Evolutionary conservation across 495 filamentous ascomycete genomes (phyloP).

Genomic region (Podospora pseudoanserina): DNA sequence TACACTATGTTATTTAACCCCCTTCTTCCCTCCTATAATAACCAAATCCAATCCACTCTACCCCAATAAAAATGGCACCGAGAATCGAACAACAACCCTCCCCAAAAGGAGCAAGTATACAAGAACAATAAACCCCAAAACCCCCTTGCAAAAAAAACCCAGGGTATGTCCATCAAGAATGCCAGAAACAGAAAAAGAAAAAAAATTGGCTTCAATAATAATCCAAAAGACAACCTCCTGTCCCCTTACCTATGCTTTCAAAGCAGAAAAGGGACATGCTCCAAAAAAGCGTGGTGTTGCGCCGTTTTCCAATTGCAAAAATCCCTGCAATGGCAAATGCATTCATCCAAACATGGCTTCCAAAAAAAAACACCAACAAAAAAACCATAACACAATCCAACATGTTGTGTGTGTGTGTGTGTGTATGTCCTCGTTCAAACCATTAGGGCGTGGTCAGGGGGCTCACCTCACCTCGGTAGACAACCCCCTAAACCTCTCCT

Average conservation of each 20-base stretch:
- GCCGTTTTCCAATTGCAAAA: background rate
- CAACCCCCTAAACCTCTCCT: constrained; percentile 42
- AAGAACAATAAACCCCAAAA: background rate
- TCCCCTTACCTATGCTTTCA: background rate
- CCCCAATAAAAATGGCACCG: background rate
- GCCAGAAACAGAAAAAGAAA: background rate
- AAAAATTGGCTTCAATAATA: background rate
- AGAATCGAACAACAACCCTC: background rate
- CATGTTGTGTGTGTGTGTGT: background rate
- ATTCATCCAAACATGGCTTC: background rate
- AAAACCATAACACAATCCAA: background rate
- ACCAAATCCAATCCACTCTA: background rate
- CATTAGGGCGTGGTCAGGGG: background rate
- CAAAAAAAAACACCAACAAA: background rate
- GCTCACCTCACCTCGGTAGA: constrained; percentile 22
- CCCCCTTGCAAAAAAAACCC: background rate
- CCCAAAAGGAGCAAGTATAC: background rate
- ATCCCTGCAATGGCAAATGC: background rate
- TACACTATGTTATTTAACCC: background rate
- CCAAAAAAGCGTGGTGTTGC: background rate
- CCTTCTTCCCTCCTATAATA: background rate
- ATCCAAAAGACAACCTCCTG: background rate
- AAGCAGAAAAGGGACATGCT: background rate
- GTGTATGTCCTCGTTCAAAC: background rate
- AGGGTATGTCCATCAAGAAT: constrained; percentile 5